Evolutionary conservation across 352 stramenopile genomes (phyloP), one percentile per base, ranked within the genome.

Genomic region (Phytophthora sansomeana): DNA sequence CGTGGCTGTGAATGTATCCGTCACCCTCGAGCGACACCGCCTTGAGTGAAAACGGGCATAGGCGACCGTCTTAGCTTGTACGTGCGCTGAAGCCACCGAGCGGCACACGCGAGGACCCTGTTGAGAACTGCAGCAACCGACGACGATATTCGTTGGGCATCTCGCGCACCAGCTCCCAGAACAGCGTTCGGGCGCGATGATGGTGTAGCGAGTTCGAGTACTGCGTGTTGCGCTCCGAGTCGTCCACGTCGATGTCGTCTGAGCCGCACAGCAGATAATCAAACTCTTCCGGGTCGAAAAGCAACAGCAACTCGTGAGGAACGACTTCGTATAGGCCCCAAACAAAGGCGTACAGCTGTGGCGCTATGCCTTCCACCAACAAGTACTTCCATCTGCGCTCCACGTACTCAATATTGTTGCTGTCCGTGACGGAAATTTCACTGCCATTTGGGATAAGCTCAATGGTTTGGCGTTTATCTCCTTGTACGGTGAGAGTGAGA

Each of bases 241-340:
- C 96, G 10, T 97, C 78, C 19, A 98, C 89, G 52, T 98, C 87
- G 68, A 98, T 98, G 57, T 87, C 82, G 7, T 97, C 91, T 28
- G 98, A 78, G 21, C 96, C 96, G 55, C 94, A 98, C 57, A 99
- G 86, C 3, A 99, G 50, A 35, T 98, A 81, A 65, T 98, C 95
- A 2, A 99, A 77, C 72, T 99, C 95, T 67, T 98, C 93, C 32
- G 96, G 96, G 61, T 99, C 96, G 74, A 99, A 98, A 6, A 98
- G 72, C 17, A 95, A 88, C 9, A 98, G 71, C 7, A 98, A 66
- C 5, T 95, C 77, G 39, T 92, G 80, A 3, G 97, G 97, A 47
- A 99, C 81, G 13, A 99, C 87, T 56, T 98, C 92, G 69, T 98
- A 98, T 59, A 99, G 90, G 11, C 97, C 96, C 47, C 87, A 87